Percentiles rank a stretch among this genome's conserved stretches.
These are phyloP conservation scores for Backusella parvicylindrica DNA, from an alignment of 192 early-diverging fungal species.

Conservation along the genomic window DNA sequence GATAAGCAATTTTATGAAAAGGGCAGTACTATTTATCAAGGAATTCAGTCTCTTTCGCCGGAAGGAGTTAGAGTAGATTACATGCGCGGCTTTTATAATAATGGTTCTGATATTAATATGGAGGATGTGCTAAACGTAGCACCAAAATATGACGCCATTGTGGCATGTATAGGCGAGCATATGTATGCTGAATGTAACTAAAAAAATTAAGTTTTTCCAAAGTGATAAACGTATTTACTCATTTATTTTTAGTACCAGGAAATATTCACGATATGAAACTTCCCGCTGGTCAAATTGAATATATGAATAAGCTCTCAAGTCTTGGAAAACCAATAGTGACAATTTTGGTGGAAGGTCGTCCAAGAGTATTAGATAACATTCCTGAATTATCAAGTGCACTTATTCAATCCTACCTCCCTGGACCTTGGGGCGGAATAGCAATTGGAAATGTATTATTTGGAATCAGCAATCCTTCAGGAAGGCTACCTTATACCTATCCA, in stretches of 20 bases:
- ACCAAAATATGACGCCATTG: conserved; percentile 45
- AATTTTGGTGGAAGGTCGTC: conserved; percentile 54
- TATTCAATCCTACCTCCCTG: conserved; percentile 51
- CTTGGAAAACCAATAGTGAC: conserved; percentile 32
- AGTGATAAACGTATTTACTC: background rate
- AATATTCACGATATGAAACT: conserved; percentile 48
- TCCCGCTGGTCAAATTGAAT: conserved; percentile 44
- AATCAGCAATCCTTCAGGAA: conserved; percentile 51
- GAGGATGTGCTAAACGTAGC: conserved; percentile 23
- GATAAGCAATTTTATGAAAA: conserved; percentile 42
- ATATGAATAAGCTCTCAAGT: conserved; percentile 35
- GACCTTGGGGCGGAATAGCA: conserved; percentile 55
- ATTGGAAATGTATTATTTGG: conserved; percentile 59
- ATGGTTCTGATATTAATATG: conserved; percentile 30
- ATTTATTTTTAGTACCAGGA: conserved; percentile 30
- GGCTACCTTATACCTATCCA: conserved; percentile 58
- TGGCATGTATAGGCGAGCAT: conserved; percentile 54
- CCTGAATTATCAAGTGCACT: conserved; percentile 39
- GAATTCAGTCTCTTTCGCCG: conserved; percentile 31
- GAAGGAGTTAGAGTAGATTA: conserved; percentile 18
- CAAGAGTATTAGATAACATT: conserved; percentile 45
- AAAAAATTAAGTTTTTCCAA: background rate
- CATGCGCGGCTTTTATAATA: conserved; percentile 42
- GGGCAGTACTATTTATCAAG: conserved; percentile 35
- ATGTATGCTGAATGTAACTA: conserved; percentile 51